Conservation (phyloP, 768 basidiomycete genomes). For the Hygrocybe punicea region DNA sequence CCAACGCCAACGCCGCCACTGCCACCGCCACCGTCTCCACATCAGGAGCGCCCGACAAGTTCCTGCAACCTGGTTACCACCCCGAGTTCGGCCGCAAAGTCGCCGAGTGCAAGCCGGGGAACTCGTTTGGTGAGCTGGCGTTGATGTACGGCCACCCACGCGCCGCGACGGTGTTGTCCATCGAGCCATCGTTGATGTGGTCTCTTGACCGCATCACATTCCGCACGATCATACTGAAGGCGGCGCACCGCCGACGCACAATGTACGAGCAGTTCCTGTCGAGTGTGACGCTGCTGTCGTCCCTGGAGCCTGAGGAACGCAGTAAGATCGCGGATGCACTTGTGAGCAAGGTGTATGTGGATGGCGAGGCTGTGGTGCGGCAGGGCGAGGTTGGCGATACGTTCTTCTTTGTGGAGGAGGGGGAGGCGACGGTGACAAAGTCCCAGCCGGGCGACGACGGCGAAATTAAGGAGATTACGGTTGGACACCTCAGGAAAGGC, state of each 20-base stretch:
- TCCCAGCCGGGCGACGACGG: conserved; percentile 56
- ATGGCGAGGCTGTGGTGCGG: conserved; percentile 83
- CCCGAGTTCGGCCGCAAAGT: conserved; percentile 78
- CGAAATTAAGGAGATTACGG: conserved; percentile 58
- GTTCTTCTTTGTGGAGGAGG: conserved; percentile 97
- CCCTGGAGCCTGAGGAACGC: conserved; percentile 80
- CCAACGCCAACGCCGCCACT: conserved; percentile 5
- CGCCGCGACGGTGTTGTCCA: conserved; percentile 87
- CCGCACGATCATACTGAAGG: conserved; percentile 94
- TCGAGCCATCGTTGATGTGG: conserved; percentile 84
- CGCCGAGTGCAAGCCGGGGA: conserved; percentile 77
- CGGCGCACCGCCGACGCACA: conserved; percentile 82
- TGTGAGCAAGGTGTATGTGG: conserved; percentile 72
- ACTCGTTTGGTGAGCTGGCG: conserved; percentile 93
- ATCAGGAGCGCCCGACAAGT: conserved; percentile 44
- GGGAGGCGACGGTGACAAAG: conserved; percentile 85
- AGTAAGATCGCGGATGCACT: conserved; percentile 98
- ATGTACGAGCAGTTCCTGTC: conserved; percentile 97
- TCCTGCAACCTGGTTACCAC: conserved; percentile 63
- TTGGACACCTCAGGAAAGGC: conserved; percentile 78
- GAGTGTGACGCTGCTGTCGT: conserved; percentile 83
- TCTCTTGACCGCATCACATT: conserved; percentile 96
- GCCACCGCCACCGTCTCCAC: conserved; percentile 8
- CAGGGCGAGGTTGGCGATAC: conserved; percentile 96
- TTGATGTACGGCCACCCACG: conserved; percentile 98